Percentiles rank a stretch among this genome's conserved stretches.
Conservation (phyloP, 1,284 basidiomycete genomes). For the Tylopilus sp. region DNA sequence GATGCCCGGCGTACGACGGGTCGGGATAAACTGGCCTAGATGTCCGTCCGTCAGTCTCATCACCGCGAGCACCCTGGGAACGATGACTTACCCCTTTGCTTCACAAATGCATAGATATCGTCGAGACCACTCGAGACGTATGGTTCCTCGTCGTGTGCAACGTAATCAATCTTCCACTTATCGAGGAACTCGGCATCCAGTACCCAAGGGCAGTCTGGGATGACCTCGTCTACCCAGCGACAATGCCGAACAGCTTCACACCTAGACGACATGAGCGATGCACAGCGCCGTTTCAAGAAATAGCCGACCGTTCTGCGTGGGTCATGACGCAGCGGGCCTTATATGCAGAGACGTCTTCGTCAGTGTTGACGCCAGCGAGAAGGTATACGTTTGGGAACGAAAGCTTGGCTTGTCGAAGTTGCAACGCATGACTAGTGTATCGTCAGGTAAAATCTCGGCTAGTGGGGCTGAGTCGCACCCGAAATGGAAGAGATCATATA, state of each 20-base stretch:
- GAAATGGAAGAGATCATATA: conserved; percentile 94
- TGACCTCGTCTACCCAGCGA: conserved; percentile 95
- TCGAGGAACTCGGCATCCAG: conserved; percentile 81
- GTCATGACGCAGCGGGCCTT: conserved; percentile 83
- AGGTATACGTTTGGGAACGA: conserved; percentile 88
- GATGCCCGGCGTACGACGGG: conserved; percentile 89
- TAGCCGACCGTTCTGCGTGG: conserved; percentile 75
- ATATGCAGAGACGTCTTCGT: conserved; percentile 71
- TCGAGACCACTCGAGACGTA: conserved; percentile 73
- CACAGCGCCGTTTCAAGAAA: neutral
- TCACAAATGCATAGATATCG: conserved; percentile 86
- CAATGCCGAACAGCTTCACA: conserved; percentile 90
- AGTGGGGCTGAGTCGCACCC: conserved; percentile 51
- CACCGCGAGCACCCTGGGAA: neutral
- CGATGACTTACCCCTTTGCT: conserved; percentile 65
- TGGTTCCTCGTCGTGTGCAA: conserved; percentile 91
- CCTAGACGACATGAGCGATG: conserved; percentile 34
- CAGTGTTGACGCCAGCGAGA: conserved; percentile 86
- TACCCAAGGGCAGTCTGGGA: conserved; percentile 94
- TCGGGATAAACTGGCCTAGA: conserved; percentile 91
- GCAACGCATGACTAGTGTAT: conserved; percentile 74
- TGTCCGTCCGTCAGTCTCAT: conserved; percentile 2
- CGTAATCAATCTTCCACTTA: conserved; percentile 88
- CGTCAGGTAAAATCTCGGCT: conserved; percentile 14
- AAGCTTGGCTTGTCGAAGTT: conserved; percentile 92